A percentile compares a stretch with the other conserved stretches of the same genome.
Evolutionary conservation across 164 flowering plant species (phyloP).

Genomic region (Chimonanthus praecox): DNA sequence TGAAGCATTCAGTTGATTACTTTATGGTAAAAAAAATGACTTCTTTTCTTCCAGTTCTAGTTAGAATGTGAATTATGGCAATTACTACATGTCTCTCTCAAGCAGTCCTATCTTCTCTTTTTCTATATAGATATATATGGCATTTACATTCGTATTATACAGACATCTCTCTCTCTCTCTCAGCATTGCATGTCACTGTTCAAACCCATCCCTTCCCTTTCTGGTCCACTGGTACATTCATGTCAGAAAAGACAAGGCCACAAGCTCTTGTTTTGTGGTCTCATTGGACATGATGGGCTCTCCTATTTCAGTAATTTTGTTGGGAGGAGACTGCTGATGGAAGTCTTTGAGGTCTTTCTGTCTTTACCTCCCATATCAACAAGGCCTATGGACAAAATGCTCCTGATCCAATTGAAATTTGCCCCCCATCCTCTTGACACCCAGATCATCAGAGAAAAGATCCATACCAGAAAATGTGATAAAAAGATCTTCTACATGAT

Average conservation of each 20-base stretch:
- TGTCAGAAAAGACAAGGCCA: conserved; percentile 43
- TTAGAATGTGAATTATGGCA: background rate
- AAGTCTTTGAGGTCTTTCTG: conserved; percentile 30
- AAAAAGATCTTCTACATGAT: conserved; percentile 18
- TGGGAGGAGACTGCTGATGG: conserved; percentile 15
- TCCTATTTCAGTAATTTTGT: background rate
- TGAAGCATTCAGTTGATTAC: conserved; percentile 4
- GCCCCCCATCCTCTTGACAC: conserved; percentile 52
- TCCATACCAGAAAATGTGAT: conserved; percentile 8
- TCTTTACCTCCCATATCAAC: conserved; percentile 16
- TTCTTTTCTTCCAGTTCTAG: background rate
- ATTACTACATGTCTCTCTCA: background rate
- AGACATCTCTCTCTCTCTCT: background rate
- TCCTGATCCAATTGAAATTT: conserved; percentile 38
- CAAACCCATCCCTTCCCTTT: background rate
- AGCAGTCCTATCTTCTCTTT: background rate
- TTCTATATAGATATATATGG: background rate
- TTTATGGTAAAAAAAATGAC: background rate
- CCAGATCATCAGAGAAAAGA: conserved; percentile 20
- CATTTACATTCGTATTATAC: background rate
- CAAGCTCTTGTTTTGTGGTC: conserved; percentile 49
- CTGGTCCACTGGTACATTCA: conserved; percentile 38
- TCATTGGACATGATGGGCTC: conserved; percentile 23
- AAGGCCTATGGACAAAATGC: conserved; percentile 18
- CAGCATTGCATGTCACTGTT: background rate